These are phyloP conservation scores for Lactarius tabidus DNA, from an alignment of 768 basidiomycete genomes.

Conservation along the genomic window DNA sequence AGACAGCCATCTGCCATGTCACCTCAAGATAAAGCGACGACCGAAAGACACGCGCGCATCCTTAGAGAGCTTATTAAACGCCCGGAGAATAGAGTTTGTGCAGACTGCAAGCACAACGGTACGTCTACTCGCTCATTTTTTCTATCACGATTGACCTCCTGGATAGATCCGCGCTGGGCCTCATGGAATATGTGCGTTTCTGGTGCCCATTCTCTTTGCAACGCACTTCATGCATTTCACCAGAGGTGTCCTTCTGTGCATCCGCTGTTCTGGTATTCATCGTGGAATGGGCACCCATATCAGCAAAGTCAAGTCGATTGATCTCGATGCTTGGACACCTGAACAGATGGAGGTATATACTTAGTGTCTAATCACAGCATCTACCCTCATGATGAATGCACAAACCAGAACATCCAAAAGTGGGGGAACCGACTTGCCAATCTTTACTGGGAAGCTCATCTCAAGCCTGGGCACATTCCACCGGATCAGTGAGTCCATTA, in stretches of 20 bases:
- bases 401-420: conserved; percentile 67
- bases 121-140: conserved; percentile 28
- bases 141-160: not conserved
- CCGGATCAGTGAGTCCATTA: conserved; percentile 79
- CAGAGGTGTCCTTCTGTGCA: conserved; percentile 92
- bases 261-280: conserved; percentile 96
- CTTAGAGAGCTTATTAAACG: conserved; percentile 84
- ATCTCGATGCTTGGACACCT: conserved; percentile 96
- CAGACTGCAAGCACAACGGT: conserved; percentile 97
- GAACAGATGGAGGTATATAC: conserved; percentile 86
- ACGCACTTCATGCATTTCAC: conserved; percentile 6
- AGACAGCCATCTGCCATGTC: conserved; percentile 33
- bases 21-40: conserved; percentile 79
- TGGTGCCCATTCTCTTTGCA: not conserved
- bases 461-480: conserved; percentile 86
- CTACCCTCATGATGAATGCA: not conserved
- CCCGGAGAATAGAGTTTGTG: conserved; percentile 91
- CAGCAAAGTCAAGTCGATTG: conserved; percentile 94
- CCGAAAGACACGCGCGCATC: conserved; percentile 70
- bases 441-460: conserved; percentile 94
- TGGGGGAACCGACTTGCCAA: conserved; percentile 96
- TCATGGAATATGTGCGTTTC: conserved; percentile 85
- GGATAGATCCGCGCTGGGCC: conserved; percentile 92
- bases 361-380: not conserved
- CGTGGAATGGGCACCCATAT: conserved; percentile 98